These are phyloP conservation scores for Kodamaea laetipori DNA, from an alignment of 805 yeast species.

Conservation along the genomic window DNA sequence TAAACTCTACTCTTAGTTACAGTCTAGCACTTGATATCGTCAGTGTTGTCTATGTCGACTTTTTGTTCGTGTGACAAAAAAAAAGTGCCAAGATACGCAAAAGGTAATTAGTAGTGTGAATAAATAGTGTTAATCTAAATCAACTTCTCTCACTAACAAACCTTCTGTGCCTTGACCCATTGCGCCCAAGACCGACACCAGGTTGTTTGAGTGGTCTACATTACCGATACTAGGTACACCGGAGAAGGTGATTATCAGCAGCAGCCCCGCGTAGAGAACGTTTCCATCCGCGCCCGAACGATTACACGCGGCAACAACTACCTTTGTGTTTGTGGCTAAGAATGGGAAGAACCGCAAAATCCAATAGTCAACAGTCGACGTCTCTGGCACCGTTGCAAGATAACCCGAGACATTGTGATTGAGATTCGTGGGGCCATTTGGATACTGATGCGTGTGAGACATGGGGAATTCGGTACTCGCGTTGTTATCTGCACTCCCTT, in stretches of 20 bases:
- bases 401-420: constrained; percentile 4
- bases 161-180: constrained; percentile 70
- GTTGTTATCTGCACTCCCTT: neutral
- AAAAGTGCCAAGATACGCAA: no score
- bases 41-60: no score
- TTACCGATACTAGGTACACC: constrained; percentile 20
- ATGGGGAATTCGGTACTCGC: no score
- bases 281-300: constrained; percentile 77
- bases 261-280: constrained; percentile 68
- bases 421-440: constrained; percentile 1
- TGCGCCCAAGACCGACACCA: constrained; percentile 56
- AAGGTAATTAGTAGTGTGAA: no score
- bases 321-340: constrained; percentile 30
- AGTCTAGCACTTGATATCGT: no score
- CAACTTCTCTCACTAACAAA: constrained; percentile 59
- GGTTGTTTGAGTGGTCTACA: constrained; percentile 46
- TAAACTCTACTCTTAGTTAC: no score
- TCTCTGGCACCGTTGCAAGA: constrained; percentile 43
- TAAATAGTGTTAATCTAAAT: constrained; percentile 24
- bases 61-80: no score
- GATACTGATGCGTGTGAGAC: no score
- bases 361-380: constrained; percentile 70
- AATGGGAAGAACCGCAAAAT: constrained; percentile 67
- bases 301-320: constrained; percentile 59
- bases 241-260: constrained; percentile 57